These are phyloP conservation scores for Sporothrix brunneoviolacea DNA, from an alignment of 2,329 filamentous ascomycete genomes.

Conservation along the genomic window DNA sequence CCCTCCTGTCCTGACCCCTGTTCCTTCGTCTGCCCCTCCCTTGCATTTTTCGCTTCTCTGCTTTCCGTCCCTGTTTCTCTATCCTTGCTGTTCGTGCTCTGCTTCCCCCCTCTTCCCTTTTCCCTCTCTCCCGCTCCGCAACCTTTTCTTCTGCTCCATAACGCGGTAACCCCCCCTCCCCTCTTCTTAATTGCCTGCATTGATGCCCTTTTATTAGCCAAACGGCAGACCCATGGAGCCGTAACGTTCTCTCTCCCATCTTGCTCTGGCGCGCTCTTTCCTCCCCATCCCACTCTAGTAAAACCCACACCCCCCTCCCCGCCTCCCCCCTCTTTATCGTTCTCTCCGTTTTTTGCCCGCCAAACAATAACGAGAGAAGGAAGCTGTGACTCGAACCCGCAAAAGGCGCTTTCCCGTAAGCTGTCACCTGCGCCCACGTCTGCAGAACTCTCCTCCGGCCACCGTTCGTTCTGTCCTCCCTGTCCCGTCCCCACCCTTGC, in stretches of 20 bases:
- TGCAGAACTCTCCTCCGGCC: not conserved
- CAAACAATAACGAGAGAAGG: not conserved
- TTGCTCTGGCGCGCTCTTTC: not conserved
- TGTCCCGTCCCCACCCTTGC: not conserved
- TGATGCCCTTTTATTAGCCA: constrained; percentile 11
- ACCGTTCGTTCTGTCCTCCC: not conserved
- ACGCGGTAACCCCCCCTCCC: constrained; percentile 1
- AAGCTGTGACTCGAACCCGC: constrained; percentile 5
- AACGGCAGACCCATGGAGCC: constrained; percentile 7
- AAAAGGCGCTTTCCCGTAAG: constrained; percentile 1
- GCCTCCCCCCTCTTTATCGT: no score
- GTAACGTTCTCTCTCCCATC: constrained; percentile 5
- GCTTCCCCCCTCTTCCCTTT: not conserved
- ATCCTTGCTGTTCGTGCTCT: not conserved
- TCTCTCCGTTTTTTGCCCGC: not conserved
- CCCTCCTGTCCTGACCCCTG: no score
- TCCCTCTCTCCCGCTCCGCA: constrained; percentile 2
- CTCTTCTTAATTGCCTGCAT: constrained; percentile 7
- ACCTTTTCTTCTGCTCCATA: not conserved
- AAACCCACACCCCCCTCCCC: no score
- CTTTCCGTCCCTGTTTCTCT: not conserved
- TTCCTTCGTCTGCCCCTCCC: no score
- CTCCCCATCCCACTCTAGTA: no score
- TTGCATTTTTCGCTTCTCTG: no score
- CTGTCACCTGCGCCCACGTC: constrained; percentile 3